phyloP scores from a whole-genome alignment of 345 rosid genomes.

The Raphanus raphanistrum region DNA sequence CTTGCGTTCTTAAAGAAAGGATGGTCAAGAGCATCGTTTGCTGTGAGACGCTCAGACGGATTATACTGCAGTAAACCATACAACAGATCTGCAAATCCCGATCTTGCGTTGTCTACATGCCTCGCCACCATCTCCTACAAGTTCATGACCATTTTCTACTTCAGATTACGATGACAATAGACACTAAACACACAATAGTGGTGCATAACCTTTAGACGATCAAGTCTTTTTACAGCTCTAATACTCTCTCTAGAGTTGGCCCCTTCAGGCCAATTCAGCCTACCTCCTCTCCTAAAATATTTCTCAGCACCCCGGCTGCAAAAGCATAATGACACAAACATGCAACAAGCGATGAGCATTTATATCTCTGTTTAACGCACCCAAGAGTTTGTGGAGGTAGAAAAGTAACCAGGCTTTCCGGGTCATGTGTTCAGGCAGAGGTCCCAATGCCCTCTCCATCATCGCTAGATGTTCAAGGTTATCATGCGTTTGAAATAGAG shows the following conservation, averaged over 20 bases:
- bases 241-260: constrained; percentile 80
- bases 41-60: constrained; percentile 74
- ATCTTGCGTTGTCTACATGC: constrained; percentile 48
- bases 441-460: constrained; percentile 80
- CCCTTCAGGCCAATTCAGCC: constrained; percentile 88
- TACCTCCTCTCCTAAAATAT: constrained; percentile 61
- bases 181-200: not conserved
- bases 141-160: constrained; percentile 2
- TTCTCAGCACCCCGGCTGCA: constrained; percentile 69
- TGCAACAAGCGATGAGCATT: constrained; percentile 9
- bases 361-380: not conserved
- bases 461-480: constrained; percentile 84
- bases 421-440: constrained; percentile 65
- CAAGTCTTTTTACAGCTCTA: constrained; percentile 78
- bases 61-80: constrained; percentile 61
- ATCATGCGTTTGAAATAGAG: constrained; percentile 81
- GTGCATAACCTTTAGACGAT: constrained; percentile 49
- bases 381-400: not conserved
- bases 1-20: constrained; percentile 53
- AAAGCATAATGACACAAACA: constrained; percentile 7
- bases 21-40: constrained; percentile 67
- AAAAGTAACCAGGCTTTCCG: constrained; percentile 49
- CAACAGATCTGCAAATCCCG: constrained; percentile 54
- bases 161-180: constrained; percentile 14
- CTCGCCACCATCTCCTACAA: constrained; percentile 62